phyloP scores from a whole-genome alignment of 1,284 basidiomycete genomes.

The Anthracocystis walkeri region DNA sequence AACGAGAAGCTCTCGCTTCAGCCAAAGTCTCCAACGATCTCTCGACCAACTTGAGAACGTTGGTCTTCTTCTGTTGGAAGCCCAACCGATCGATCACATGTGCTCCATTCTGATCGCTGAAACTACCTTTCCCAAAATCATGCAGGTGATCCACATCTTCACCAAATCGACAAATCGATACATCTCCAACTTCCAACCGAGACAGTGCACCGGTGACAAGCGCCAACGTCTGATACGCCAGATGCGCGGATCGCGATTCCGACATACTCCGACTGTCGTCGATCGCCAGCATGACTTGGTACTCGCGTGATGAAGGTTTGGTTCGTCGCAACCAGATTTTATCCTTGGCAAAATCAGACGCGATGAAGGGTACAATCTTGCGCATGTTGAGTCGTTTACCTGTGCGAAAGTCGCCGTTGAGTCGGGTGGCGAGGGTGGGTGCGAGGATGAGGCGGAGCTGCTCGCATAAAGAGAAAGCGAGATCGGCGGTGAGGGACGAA shows the following conservation, averaged over 20 bases:
- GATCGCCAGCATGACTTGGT: constrained; percentile 92
- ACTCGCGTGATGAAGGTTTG: constrained; percentile 91
- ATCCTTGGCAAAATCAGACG: constrained; percentile 98
- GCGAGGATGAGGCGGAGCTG: constrained; percentile 96
- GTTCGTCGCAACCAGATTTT: constrained; percentile 98
- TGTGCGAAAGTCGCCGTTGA: constrained; percentile 96
- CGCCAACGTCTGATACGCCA: constrained; percentile 93
- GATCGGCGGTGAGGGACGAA: constrained; percentile 87
- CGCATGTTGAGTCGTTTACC: constrained; percentile 99
- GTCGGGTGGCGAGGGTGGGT: constrained; percentile 90
- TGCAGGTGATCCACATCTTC: constrained; percentile 88
- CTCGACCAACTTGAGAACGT: constrained; percentile 88
- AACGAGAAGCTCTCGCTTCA: constrained; percentile 76
- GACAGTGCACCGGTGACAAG: constrained; percentile 90
- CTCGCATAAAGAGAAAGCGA: constrained; percentile 83
- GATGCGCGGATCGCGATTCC: constrained; percentile 89
- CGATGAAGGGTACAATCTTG: constrained; percentile 98
- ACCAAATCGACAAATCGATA: constrained; percentile 92
- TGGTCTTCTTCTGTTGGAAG: constrained; percentile 91
- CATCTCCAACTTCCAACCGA: constrained; percentile 92
- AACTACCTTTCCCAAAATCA: constrained; percentile 73
- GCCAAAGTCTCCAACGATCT: constrained; percentile 83
- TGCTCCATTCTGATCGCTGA: constrained; percentile 72
- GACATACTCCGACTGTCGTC: constrained; percentile 98
- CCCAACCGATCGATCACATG: constrained; percentile 85